Conservation (phyloP, 176 grass and related monocot genomes). For the Carex littledalei region DNA sequence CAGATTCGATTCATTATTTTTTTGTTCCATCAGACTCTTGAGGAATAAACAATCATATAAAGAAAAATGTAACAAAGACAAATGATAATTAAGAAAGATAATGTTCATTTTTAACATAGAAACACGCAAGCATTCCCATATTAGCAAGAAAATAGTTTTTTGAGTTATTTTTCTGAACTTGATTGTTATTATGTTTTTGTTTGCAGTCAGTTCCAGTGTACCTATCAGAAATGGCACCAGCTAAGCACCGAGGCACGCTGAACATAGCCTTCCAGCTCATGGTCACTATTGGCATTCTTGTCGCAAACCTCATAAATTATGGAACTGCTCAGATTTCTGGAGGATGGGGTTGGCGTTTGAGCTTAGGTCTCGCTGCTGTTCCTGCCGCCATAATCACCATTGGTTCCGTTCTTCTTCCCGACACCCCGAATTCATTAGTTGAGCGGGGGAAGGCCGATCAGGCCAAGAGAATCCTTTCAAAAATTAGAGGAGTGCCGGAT, state of each 20-base stretch:
- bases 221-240: constrained; percentile 18
- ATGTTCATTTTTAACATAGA: neutral
- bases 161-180: neutral
- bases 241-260: constrained; percentile 12
- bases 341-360: constrained; percentile 20
- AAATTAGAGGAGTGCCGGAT: constrained; percentile 17
- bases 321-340: constrained; percentile 8
- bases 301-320: constrained; percentile 17
- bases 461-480: constrained; percentile 1
- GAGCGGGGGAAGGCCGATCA: neutral
- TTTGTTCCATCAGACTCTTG: neutral
- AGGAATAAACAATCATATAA: neutral
- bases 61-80: neutral
- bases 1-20: neutral
- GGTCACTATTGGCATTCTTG: constrained; percentile 11
- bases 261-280: constrained; percentile 22
- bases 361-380: constrained; percentile 10
- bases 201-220: constrained; percentile 23
- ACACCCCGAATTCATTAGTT: constrained; percentile 17
- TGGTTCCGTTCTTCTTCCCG: constrained; percentile 5
- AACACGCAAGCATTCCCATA: neutral
- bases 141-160: neutral
- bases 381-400: constrained; percentile 11
- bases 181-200: neutral
- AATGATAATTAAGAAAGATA: neutral